Percentiles rank a stretch among this genome's conserved stretches.
These are phyloP conservation scores for Phytophthora cajani DNA, from an alignment of 352 stramenopile genomes.

Conservation along the genomic window DNA sequence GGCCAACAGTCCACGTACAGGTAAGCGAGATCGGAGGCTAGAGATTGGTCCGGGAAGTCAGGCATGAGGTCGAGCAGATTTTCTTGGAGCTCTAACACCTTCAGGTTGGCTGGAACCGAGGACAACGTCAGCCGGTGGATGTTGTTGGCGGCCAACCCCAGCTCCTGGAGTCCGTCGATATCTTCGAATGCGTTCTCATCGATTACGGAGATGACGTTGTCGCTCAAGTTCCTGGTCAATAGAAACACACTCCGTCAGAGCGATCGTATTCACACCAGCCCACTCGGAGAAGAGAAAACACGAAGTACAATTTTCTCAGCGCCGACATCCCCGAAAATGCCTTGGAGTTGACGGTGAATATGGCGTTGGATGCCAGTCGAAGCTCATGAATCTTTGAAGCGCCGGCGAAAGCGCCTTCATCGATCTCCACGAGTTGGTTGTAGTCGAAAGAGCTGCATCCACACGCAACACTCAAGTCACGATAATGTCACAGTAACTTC, in stretches of 20 bases:
- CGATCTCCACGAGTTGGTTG: constrained; percentile 68
- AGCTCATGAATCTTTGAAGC: constrained; percentile 58
- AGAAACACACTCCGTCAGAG: constrained; percentile 3
- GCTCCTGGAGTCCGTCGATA: constrained; percentile 47
- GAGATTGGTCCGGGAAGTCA: constrained; percentile 41
- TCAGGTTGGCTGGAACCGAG: constrained; percentile 47
- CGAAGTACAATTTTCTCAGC: constrained; percentile 55
- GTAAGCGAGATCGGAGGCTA: constrained; percentile 43
- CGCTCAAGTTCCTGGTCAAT: constrained; percentile 56
- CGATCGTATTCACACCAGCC: background rate
- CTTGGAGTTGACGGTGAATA: constrained; percentile 63
- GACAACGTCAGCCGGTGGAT: constrained; percentile 53
- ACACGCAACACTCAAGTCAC: background rate
- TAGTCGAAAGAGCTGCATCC: constrained; percentile 63
- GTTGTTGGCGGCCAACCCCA: constrained; percentile 57
- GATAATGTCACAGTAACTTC: background rate
- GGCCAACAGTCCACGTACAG: constrained; percentile 43
- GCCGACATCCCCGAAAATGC: constrained; percentile 63
- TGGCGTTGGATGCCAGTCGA: constrained; percentile 57
- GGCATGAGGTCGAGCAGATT: constrained; percentile 69
- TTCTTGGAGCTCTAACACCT: constrained; percentile 53
- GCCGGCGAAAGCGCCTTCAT: constrained; percentile 48
- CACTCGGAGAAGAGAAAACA: background rate
- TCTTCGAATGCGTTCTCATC: constrained; percentile 54
- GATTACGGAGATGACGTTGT: constrained; percentile 79